Conservation (phyloP, 768 basidiomycete genomes). For the Trametes punicea region DNA sequence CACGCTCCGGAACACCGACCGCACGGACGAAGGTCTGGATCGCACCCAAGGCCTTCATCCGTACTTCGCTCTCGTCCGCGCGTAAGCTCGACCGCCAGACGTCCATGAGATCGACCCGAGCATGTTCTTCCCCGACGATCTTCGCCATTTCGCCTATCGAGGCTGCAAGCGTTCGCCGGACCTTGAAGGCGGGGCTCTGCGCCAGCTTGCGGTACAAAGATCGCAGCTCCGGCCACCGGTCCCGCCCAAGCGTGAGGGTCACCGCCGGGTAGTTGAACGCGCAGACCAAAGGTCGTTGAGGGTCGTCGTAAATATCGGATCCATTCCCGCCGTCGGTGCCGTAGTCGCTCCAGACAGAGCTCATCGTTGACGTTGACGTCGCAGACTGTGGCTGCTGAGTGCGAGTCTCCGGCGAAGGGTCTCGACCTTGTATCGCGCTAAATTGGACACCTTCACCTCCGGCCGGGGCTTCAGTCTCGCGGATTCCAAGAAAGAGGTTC, state of each 20-base stretch:
- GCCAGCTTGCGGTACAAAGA: constrained; percentile 65
- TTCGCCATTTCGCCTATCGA: constrained; percentile 86
- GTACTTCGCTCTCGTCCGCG: constrained; percentile 63
- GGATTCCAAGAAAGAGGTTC: constrained; percentile 67
- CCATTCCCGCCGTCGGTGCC: constrained; percentile 12
- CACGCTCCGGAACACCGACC: constrained; percentile 46
- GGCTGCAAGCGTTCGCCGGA: constrained; percentile 80
- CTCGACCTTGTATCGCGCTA: not conserved
- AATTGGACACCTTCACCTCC: constrained; percentile 16
- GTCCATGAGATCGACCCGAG: constrained; percentile 63
- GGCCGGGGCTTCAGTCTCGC: constrained; percentile 36
- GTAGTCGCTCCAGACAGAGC: constrained; percentile 19
- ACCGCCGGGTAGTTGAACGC: constrained; percentile 94
- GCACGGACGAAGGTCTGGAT: constrained; percentile 53
- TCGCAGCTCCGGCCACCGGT: constrained; percentile 72
- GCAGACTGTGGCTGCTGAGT: constrained; percentile 3
- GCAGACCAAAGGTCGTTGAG: constrained; percentile 71
- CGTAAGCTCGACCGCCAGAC: constrained; percentile 65
- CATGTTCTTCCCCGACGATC: constrained; percentile 71
- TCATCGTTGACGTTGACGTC: constrained; percentile 3
- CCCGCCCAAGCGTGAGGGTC: constrained; percentile 71
- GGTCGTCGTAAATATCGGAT: constrained; percentile 47
- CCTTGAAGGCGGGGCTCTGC: constrained; percentile 54
- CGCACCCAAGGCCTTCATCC: constrained; percentile 68
- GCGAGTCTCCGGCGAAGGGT: not conserved